Conservation (phyloP, 2,329 filamentous ascomycete genomes). For the Fusarium cyanostomum region DNA sequence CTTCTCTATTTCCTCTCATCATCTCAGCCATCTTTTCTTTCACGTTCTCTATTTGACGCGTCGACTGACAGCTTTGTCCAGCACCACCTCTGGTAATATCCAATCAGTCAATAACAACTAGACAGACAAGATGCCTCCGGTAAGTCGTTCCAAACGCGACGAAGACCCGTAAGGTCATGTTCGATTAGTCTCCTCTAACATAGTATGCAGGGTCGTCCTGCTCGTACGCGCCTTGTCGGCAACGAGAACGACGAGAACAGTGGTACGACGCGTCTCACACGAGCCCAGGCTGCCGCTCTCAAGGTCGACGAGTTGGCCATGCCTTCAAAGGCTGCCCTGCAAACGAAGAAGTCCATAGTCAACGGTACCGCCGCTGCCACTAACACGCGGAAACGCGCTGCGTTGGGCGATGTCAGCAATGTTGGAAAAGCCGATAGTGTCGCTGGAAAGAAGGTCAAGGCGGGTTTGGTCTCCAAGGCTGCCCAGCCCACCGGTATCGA, state of each 20-base stretch:
- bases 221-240: slow-evolving; percentile 77
- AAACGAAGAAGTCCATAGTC: slow-evolving; percentile 73
- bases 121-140: slow-evolving; percentile 49
- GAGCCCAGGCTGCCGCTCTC: slow-evolving; percentile 87
- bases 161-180: neutral
- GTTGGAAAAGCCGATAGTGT: slow-evolving; percentile 79
- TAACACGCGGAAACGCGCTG: slow-evolving; percentile 76
- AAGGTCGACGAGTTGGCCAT: slow-evolving; percentile 69
- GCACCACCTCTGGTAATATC: slow-evolving; percentile 34
- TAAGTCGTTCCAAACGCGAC: slow-evolving; percentile 42
- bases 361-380: slow-evolving; percentile 60
- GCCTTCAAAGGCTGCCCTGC: slow-evolving; percentile 69
- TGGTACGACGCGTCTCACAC: slow-evolving; percentile 82
- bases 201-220: slow-evolving; percentile 67
- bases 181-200: slow-evolving; percentile 18
- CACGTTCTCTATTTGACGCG: slow-evolving; percentile 35
- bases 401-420: slow-evolving; percentile 95
- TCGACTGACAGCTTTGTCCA: slow-evolving; percentile 36
- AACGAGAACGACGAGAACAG: slow-evolving; percentile 97
- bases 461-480: slow-evolving; percentile 82
- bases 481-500: slow-evolving; percentile 79
- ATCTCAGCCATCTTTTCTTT: slow-evolving; percentile 23
- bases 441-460: slow-evolving; percentile 80
- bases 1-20: slow-evolving; percentile 7
- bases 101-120: slow-evolving; percentile 35